Percentiles rank a stretch among this genome's conserved stretches.
Conservation (phyloP, 139 green algal genomes). For the Deuterostichococcus epilithicus region DNA sequence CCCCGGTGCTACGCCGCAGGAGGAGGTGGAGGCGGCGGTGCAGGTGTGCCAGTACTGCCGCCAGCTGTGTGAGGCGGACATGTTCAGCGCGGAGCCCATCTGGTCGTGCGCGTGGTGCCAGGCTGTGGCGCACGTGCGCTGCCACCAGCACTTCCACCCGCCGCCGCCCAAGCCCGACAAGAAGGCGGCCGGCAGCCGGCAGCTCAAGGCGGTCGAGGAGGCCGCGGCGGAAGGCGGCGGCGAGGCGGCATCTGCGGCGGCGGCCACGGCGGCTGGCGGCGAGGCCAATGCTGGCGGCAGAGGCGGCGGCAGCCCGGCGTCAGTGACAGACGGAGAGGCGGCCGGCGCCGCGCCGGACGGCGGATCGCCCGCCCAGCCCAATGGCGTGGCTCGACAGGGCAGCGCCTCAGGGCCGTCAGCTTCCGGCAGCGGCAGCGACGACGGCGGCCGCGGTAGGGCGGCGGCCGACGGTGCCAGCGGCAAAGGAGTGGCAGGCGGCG, state of each 20-base stretch:
- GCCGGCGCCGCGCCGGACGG: too few species aligned
- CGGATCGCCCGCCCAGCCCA: too few species aligned
- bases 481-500: neutral
- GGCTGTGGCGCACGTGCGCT: constrained; percentile 55
- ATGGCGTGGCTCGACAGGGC: too few species aligned
- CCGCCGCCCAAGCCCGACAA: constrained; percentile 15
- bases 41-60: constrained; percentile 52
- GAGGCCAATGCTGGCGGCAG: too few species aligned
- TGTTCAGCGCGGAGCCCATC: constrained; percentile 57
- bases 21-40: constrained; percentile 2
- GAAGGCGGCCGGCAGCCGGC: neutral
- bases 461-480: neutral
- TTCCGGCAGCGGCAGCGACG: too few species aligned
- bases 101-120: constrained; percentile 71
- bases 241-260: too few species aligned
- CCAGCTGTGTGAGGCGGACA: constrained; percentile 37
- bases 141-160: constrained; percentile 33
- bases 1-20: neutral
- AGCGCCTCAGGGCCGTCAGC: too few species aligned
- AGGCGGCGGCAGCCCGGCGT: too few species aligned
- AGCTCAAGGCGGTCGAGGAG: neutral
- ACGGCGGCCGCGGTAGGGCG: too few species aligned
- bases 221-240: too few species aligned
- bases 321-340: too few species aligned
- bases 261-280: too few species aligned